These are phyloP conservation scores for Pseudocercospora fijiensis DNA, from an alignment of 2,329 filamentous ascomycete species.

Conservation along the genomic window DNA sequence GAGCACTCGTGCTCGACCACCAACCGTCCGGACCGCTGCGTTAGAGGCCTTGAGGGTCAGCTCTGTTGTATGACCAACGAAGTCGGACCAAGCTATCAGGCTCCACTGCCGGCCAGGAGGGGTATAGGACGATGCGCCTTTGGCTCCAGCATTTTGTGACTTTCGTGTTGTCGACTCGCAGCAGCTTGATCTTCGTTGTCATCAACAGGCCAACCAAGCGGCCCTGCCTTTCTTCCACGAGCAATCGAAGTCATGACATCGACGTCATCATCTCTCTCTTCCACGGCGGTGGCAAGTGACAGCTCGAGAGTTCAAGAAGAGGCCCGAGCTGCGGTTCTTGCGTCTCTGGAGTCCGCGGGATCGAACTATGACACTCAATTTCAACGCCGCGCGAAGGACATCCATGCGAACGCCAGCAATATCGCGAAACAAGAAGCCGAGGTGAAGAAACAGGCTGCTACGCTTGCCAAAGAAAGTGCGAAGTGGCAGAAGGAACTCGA, in stretches of 20 bases:
- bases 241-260: constrained; percentile 13
- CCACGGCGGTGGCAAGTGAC: constrained; percentile 22
- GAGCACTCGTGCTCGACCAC: constrained; percentile 16
- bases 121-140: constrained; percentile 8
- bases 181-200: not conserved
- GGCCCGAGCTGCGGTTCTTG: constrained; percentile 53
- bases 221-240: not conserved
- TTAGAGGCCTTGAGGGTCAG: constrained; percentile 10
- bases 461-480: constrained; percentile 61
- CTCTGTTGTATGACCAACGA: constrained; percentile 14
- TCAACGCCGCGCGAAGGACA: constrained; percentile 63
- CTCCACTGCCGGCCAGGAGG: constrained; percentile 15
- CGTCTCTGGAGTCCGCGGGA: constrained; percentile 56
- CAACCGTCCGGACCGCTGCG: constrained; percentile 16
- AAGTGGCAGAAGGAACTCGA: constrained; percentile 64
- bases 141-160: not conserved
- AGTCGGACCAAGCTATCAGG: constrained; percentile 22
- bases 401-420: constrained; percentile 67
- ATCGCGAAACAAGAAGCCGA: constrained; percentile 62
- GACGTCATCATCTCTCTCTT: constrained; percentile 18
- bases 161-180: not conserved
- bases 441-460: constrained; percentile 51
- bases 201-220: not conserved
- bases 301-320: constrained; percentile 44
- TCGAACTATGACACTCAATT: constrained; percentile 69